Evolutionary conservation across 148 eudicot species (phyloP), one percentile per base, ranked within the genome.

Genomic region (Chenopodium formosanum): DNA sequence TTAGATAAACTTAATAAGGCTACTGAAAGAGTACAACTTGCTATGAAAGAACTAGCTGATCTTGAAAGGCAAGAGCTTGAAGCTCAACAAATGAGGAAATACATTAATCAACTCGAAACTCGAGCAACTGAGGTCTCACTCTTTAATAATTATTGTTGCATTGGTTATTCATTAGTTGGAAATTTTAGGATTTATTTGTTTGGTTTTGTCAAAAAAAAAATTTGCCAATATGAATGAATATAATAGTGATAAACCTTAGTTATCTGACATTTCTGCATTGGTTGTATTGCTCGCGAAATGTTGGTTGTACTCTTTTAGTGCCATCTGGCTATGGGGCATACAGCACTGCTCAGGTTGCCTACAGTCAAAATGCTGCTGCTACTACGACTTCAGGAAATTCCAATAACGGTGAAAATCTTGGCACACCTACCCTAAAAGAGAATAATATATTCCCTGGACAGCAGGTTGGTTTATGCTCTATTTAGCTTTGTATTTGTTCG

Each of bases 31-130:
- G 99, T 96, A 2, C 92, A 92, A 70, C 69, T 80, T 78, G 99
- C 99, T 19, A 90, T 70, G 87, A 81, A 85, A 76, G 91, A 91
- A 77, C 94, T 96, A 2, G 93, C 91, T 22, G 91, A 92, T 64
- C 89, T 92, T 46, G 79, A 94, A 65, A 88, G 83, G 76, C 98
- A 92, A 83, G 94, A 95, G 84, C 44, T 85, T 66, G 92, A 95
- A 83, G 94, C 91, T 20, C 87, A 85, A 80, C 72, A 79, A 73
- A 75, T 90, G 90, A 90, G 87, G 79, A 88, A 89, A 14, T 96
- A 92, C 23, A 80, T 94, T 63, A 44, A 82, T 40, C 88, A 82
- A 71, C 97, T 96, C 76, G 91, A 96, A 86, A 73, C 88, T 73
- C 87, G 82, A 82, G 91, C 94, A 0, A 77, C 97, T 20, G 90